These are phyloP conservation scores for Trapa incisa DNA, from an alignment of 345 rosid species.

Conservation along the genomic window DNA sequence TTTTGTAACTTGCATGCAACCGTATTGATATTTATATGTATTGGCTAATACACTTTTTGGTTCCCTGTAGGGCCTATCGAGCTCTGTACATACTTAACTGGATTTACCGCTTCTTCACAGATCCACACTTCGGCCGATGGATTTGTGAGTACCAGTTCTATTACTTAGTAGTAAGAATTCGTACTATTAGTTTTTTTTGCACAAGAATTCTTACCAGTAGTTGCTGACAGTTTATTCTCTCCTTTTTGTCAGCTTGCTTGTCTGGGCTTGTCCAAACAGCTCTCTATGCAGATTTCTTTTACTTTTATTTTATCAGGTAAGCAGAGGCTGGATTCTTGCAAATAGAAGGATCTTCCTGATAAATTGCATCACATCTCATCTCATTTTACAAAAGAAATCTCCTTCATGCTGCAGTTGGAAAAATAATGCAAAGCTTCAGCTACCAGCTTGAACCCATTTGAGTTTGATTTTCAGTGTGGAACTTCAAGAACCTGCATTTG, in stretches of 20 bases:
- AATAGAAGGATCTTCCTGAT: neutral
- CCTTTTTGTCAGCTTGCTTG: constrained; percentile 47
- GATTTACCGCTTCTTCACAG: constrained; percentile 68
- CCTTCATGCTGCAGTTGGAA: constrained; percentile 56
- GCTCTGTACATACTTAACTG: constrained; percentile 78
- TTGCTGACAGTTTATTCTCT: neutral
- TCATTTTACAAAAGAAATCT: neutral
- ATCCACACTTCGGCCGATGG: constrained; percentile 58
- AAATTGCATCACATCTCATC: neutral
- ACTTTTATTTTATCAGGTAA: constrained; percentile 80
- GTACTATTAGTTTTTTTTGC: neutral
- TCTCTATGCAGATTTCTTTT: constrained; percentile 87
- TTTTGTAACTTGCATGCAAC: neutral
- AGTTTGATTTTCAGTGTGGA: neutral
- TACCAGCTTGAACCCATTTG: constrained; percentile 54
- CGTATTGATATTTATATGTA: neutral
- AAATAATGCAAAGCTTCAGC: constrained; percentile 78
- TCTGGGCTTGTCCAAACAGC: constrained; percentile 83
- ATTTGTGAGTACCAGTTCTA: constrained; percentile 35
- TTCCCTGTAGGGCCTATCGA: constrained; percentile 65
- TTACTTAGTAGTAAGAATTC: neutral
- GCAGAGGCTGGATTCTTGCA: neutral
- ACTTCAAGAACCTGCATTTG: neutral
- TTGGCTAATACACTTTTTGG: neutral
- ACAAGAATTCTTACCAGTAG: neutral